Conservation (phyloP, 768 basidiomycete genomes). For the Cystofilobasidium macerans region DNA sequence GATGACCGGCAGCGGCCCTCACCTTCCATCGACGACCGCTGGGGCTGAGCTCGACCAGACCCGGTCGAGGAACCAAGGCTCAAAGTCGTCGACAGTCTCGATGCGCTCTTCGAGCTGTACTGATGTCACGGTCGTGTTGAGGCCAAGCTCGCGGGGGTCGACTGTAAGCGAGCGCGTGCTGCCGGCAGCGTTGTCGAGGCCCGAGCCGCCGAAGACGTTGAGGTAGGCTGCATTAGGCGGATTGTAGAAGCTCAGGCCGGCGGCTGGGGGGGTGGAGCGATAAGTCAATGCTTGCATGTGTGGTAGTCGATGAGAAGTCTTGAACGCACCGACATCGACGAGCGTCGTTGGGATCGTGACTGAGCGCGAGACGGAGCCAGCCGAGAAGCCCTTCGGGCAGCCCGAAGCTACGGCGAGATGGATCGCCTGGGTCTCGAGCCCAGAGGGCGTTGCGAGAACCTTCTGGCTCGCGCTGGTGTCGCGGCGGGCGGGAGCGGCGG, state of each 20-base stretch:
- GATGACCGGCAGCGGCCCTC: background rate
- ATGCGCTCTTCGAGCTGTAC: background rate
- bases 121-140: background rate
- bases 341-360: background rate
- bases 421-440: background rate
- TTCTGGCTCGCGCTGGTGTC: background rate
- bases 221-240: background rate
- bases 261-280: background rate
- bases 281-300: background rate
- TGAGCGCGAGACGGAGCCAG: background rate
- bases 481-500: background rate
- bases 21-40: background rate
- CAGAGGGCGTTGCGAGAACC: background rate
- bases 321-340: background rate
- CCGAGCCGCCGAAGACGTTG: background rate
- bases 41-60: background rate
- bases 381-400: background rate
- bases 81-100: conserved; percentile 1
- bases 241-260: background rate
- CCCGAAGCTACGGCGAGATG: background rate
- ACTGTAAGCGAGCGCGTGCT: background rate
- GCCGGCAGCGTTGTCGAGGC: background rate
- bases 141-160: background rate
- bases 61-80: background rate
- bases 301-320: background rate